Base-by-base conservation (phyloP, 1,139 yeast genomes). In the Dujonia santamariae region DNA sequence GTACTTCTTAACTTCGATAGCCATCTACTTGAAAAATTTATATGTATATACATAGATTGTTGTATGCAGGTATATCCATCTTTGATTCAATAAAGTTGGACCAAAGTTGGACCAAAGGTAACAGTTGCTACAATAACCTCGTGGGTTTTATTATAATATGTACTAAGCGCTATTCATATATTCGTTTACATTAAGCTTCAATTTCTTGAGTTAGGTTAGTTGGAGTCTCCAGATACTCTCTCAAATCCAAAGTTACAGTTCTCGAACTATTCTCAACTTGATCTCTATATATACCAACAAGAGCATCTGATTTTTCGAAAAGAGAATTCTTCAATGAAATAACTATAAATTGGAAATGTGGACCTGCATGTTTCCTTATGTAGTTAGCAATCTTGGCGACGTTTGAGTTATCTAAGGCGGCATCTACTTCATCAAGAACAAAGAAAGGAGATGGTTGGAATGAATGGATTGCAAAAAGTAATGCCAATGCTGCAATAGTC, bases 381-480 rank as follows among this genome's bases (percentile, higher is more conserved):
- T 90, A 94, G 39, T 79, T 80, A 11, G 96, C 96, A 40, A 92
- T 82, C 48, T 79, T 78, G 35, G 78, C 77, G 17, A 94, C 97
- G 53, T 92, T 92, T 13, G 88, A 79, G 43, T 85, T 82, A 58
- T 92, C 99, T 42, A 92, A 72, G 0, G 98, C 97, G 1, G 98
- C 97, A 63, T 92, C 99, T 13, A 92, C 90, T 61, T 92, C 99
- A 57, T 92, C 99, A 32, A 92, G 67, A 1, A 92, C 96, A 54
- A 92, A 92, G 56, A 92, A 92, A 17, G 99, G 98, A 0, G 97
- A 83, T 1, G 97, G 97, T 37, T 83, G 94, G 60, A 66, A 85
- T 0, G 95, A 82, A 55, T 92, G 97, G 34, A 90, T 78, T 2
- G 98, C 94, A 65, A 92, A 92, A 32, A 92, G 59, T 42, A 92